These are phyloP conservation scores for Citrus sinensis DNA, from an alignment of 345 rosid genomes.

Conservation along the genomic window DVS_A1.0 CM039167.1:14599001-14599500, in stretches of 20 bases:
- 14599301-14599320: background rate
- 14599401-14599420: background rate
- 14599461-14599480: background rate
- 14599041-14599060: slow-evolving; percentile 1
- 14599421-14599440: background rate
- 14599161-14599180: slow-evolving; percentile 79
- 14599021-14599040: slow-evolving; percentile 74
- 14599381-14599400: background rate
- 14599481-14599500: background rate
- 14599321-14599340: background rate
- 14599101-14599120: slow-evolving; percentile 3
- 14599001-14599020: slow-evolving; percentile 82
- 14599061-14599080: background rate
- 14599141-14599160: slow-evolving; percentile 90
- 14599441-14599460: background rate
- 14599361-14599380: background rate
- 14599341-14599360: background rate
- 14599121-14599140: slow-evolving; percentile 67
- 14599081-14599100: background rate
- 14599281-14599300: background rate
- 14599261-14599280: background rate
- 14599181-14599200: slow-evolving; percentile 71
- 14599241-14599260: slow-evolving; percentile 16
- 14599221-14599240: slow-evolving; percentile 74
- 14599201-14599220: slow-evolving; percentile 73